Evolutionary conservation across 306 rosid species (phyloP), one percentile per base, ranked within the genome.

Genomic region (Prunus campanulata): DNA sequence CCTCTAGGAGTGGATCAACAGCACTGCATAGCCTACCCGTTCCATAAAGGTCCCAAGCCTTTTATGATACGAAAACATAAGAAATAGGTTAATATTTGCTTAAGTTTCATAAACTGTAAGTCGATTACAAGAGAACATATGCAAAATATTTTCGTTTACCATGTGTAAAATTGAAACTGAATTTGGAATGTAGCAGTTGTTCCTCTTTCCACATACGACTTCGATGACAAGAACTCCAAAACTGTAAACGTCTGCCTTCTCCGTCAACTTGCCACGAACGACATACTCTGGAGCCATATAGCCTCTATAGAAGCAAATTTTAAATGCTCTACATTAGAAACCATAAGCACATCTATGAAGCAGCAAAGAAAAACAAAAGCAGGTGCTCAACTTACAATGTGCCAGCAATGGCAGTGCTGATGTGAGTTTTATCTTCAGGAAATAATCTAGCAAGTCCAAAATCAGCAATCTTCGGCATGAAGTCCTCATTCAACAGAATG

Each of bases 241-340:
- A 74, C 97, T 89, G 66, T 88, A 91, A 39, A 89, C 86, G 52
- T 91, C 97, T 9, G 95, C 97, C 80, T 91, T 91, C 81, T 88
- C 95, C 0, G 90, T 71, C 75, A 91, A 80, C 74, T 85, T 88
- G 16, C 97, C 97, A 3, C 64, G 87, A 81, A 85, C 77, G 5
- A 83, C 74, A 70, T 91, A 91, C 48, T 91, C 97, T 0, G 97
- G 97, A 83, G 97, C 97, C 91, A 91, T 90, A 46, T 91, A 91
- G 68, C 97, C 97, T 44, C 97, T 91, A 63, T 12, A 49, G 4
- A 76, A 39, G 54, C 56, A 65, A 30, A 73, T 32, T 1, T 14
- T 19, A 42, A 9, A 19, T 57, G 19, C 10, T 32, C 14, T 9
- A 61, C n/a, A 6, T 59, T 73, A 42, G 69, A 44, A 44, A 19